phyloP scores from a whole-genome alignment of 768 basidiomycete species.

The Leccinum arenicola region DNA sequence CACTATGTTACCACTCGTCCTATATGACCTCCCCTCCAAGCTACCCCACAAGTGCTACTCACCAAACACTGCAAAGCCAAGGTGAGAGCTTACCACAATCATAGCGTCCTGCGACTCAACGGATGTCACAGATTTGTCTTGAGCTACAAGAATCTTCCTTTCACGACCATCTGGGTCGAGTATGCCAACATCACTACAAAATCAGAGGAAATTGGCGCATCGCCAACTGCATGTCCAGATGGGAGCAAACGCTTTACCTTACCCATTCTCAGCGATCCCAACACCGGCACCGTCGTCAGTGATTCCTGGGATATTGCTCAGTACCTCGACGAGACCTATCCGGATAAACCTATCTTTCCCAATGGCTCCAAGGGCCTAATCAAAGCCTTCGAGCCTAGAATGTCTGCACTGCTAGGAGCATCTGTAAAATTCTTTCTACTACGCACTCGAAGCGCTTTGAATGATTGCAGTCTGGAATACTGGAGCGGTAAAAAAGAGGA shows the following conservation, averaged over 20 bases:
- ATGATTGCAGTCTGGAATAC: conserved; percentile 20
- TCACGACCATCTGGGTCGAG: conserved; percentile 34
- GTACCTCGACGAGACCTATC: conserved; percentile 37
- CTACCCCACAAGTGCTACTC: conserved; percentile 33
- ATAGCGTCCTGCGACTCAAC: background rate
- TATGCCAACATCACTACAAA: conserved; percentile 29
- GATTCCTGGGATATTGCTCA: conserved; percentile 34
- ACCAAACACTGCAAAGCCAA: conserved; percentile 38
- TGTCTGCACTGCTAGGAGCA: background rate
- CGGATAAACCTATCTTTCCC: conserved; percentile 30
- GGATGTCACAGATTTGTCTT: conserved; percentile 29
- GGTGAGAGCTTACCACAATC: conserved; percentile 18
- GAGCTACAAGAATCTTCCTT: conserved; percentile 33
- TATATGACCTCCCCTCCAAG: conserved; percentile 38
- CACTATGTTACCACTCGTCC: conserved; percentile 27
- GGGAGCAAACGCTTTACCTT: conserved; percentile 28
- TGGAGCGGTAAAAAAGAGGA: conserved; percentile 32
- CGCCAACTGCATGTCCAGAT: conserved; percentile 16
- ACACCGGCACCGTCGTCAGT: conserved; percentile 25
- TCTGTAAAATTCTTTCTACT: conserved; percentile 12
- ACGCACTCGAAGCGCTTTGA: background rate
- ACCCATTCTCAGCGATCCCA: conserved; percentile 35
- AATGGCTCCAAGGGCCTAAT: conserved; percentile 22
- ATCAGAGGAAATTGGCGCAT: conserved; percentile 27
- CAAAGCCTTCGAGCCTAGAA: conserved; percentile 11